These are phyloP conservation scores for Kodamaea kaohsiungensis DNA, from an alignment of 805 yeast species.

Conservation along the genomic window DNA sequence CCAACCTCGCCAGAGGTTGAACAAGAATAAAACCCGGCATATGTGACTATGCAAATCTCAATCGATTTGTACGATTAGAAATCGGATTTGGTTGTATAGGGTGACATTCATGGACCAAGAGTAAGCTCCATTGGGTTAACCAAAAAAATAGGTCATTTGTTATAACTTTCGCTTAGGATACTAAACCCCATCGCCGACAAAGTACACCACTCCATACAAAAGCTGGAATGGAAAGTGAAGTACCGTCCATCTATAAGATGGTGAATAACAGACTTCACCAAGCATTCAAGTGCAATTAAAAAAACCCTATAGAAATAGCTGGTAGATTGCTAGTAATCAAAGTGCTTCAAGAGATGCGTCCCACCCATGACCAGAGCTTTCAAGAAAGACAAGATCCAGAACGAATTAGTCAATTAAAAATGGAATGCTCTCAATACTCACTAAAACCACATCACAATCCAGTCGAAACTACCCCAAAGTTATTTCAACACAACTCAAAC, in stretches of 20 bases:
- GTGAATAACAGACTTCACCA: neutral
- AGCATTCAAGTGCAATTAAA: constrained; percentile 7
- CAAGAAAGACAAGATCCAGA: constrained; percentile 19
- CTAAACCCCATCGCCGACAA: constrained; percentile 64
- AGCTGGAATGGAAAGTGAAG: constrained; percentile 19
- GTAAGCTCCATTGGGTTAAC: constrained; percentile 87
- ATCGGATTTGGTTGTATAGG: constrained; percentile 15
- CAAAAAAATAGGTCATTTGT: constrained; percentile 51
- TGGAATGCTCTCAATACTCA: neutral
- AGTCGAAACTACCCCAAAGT: constrained; percentile 1
- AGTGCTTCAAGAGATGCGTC: neutral
- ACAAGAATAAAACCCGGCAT: constrained; percentile 49
- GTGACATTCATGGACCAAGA: constrained; percentile 65
- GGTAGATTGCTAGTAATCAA: neutral
- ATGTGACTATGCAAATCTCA: constrained; percentile 59
- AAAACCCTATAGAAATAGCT: constrained; percentile 4
- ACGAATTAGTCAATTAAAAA: constrained; percentile 17
- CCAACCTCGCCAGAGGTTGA: constrained; percentile 23
- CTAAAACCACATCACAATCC: neutral
- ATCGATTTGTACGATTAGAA: constrained; percentile 14
- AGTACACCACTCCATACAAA: constrained; percentile 22
- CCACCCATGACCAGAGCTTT: constrained; percentile 19
- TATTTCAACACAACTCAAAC: neutral
- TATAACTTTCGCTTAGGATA: constrained; percentile 73
- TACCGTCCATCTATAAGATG: too few relatives aligned